phyloP scores from a whole-genome alignment of 306 rosid species.

The Prunus mongolica region DNA sequence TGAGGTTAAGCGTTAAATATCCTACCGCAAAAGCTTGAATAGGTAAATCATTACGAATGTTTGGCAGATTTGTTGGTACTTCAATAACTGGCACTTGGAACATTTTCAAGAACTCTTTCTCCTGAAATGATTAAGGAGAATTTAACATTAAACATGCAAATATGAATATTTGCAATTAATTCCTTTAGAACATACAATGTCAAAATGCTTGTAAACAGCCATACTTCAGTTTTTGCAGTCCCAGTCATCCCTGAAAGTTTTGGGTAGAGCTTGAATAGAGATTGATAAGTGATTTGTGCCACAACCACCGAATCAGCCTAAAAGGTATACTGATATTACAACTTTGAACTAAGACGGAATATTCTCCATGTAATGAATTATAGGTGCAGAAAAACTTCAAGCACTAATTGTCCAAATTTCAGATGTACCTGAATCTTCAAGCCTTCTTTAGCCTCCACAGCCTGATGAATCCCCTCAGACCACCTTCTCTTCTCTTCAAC shows the following conservation, averaged over 20 bases:
- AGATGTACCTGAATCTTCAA: slow-evolving; percentile 76
- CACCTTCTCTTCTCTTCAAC: slow-evolving; percentile 97
- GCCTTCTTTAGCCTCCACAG: slow-evolving; percentile 99
- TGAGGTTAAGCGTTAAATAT: slow-evolving; percentile 12
- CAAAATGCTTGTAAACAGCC: slow-evolving; percentile 21
- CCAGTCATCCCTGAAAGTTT: slow-evolving; percentile 99
- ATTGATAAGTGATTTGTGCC: slow-evolving; percentile 98
- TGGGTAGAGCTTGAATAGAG: slow-evolving; percentile 95
- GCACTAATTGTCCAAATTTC: slow-evolving; percentile 14
- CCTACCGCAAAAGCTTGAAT: slow-evolving; percentile 98
- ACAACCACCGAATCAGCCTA: slow-evolving; percentile 98
- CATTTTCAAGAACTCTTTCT: slow-evolving; percentile 96
- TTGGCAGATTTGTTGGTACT: slow-evolving; percentile 93
- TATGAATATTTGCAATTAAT: slow-evolving; percentile 13
- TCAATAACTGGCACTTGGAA: slow-evolving; percentile 90
- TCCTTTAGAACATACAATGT: slow-evolving; percentile 16
- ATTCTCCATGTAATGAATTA: neutral
- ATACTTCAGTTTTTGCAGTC: slow-evolving; percentile 97
- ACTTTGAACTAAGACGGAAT: slow-evolving; percentile 21
- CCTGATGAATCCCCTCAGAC: slow-evolving; percentile 99
- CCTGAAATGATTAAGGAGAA: slow-evolving; percentile 47
- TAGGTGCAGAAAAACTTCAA: neutral
- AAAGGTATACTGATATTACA: slow-evolving; percentile 27
- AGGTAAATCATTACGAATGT: slow-evolving; percentile 86
- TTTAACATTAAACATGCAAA: slow-evolving; percentile 22